Conservation (phyloP, 1,284 basidiomycete genomes). For the Rhodotorula sp. region DNA sequence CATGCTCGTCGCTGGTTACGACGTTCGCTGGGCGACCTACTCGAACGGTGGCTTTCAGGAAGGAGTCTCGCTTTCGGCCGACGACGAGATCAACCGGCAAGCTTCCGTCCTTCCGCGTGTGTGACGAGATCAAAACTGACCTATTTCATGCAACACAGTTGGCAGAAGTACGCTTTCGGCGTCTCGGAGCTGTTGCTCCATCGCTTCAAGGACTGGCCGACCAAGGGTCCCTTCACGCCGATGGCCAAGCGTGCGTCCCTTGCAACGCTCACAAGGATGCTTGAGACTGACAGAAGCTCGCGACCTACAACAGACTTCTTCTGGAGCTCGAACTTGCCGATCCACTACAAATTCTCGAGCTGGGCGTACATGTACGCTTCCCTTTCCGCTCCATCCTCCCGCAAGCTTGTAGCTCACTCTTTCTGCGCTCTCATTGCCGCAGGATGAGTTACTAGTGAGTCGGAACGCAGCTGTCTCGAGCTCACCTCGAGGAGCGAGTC, state of each 20-base stretch:
- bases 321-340: conserved; percentile 50
- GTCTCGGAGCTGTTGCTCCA: conserved; percentile 49
- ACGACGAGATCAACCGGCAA: conserved; percentile 47
- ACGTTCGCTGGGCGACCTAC: conserved; percentile 79
- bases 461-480: background rate
- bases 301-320: conserved; percentile 16
- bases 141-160: conserved; percentile 45
- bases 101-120: background rate
- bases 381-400: background rate
- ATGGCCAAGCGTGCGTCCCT: conserved; percentile 43
- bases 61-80: conserved; percentile 68
- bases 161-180: conserved; percentile 67
- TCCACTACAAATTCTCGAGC: conserved; percentile 70
- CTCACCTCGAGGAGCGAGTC: no score
- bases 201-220: conserved; percentile 24
- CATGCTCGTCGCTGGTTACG: conserved; percentile 56
- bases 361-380: background rate
- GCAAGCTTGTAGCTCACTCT: conserved; percentile 63
- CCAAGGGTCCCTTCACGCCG: conserved; percentile 19
- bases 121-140: conserved; percentile 74
- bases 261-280: background rate
- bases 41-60: conserved; percentile 77
- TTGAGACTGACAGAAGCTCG: background rate
- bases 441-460: conserved; percentile 68
- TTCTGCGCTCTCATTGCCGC: conserved; percentile 63